These are phyloP conservation scores for Chlorella variabilis DNA, from an alignment of 163 green algal genomes.

Conservation along the genomic window DNA sequence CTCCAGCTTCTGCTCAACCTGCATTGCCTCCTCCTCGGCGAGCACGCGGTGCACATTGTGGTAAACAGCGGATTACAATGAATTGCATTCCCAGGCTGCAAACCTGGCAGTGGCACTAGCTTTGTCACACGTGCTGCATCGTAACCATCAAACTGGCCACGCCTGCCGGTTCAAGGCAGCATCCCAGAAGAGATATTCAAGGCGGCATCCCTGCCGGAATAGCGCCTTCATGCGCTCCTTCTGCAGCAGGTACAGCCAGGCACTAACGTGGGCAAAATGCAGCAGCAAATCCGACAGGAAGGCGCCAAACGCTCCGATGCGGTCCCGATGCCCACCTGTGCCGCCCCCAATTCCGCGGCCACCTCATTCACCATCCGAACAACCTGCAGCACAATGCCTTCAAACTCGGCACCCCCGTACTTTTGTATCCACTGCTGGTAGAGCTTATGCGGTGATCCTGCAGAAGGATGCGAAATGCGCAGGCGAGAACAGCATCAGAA, in stretches of 20 bases:
- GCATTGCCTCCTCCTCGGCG: no score
- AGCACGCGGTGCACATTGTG: no score
- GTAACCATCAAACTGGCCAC: constrained; percentile 42
- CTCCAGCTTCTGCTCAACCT: no score
- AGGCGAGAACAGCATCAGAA: neutral
- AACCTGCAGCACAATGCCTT: constrained; percentile 23
- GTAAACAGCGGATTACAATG: no score
- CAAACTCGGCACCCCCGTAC: constrained; percentile 44
- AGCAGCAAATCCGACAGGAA: no score
- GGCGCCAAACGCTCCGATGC: no score
- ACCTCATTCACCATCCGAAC: constrained; percentile 43
- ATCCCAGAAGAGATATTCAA: constrained; percentile 51
- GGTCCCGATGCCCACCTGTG: no score
- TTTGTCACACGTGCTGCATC: no score
- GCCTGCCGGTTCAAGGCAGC: constrained; percentile 17
- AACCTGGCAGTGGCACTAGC: no score
- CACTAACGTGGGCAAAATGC: no score
- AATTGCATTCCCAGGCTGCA: no score
- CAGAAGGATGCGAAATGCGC: neutral
- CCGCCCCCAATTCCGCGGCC: neutral
- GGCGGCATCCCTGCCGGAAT: constrained; percentile 25
- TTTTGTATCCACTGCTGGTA: constrained; percentile 42
- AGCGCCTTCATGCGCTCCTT: constrained; percentile 9
- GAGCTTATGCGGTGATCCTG: constrained; percentile 31
- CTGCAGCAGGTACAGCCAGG: neutral